phyloP scores from a whole-genome alignment of 208 protist species.

The Leishmania aethiopica region DNA sequence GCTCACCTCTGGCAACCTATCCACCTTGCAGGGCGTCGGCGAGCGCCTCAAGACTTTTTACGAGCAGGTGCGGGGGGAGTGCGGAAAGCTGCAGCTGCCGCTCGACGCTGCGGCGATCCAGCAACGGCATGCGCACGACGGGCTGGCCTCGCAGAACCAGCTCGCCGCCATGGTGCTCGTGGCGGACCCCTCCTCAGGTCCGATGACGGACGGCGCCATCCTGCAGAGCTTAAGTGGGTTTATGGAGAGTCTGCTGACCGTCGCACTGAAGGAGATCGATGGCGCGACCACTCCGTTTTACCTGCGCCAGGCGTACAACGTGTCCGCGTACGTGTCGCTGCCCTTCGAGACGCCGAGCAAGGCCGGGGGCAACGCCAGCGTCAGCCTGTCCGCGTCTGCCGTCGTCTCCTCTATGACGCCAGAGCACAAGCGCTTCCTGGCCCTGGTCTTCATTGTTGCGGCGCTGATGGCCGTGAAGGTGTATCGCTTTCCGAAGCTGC shows the following conservation, averaged over 20 bases:
- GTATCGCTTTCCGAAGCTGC: conserved; percentile 80
- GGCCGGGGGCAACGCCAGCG: background rate
- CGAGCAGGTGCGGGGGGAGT: conserved; percentile 65
- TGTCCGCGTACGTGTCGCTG: conserved; percentile 77
- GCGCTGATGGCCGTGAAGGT: conserved; percentile 88
- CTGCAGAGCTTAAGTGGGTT: conserved; percentile 80
- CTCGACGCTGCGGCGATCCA: conserved; percentile 77
- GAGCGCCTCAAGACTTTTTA: conserved; percentile 76
- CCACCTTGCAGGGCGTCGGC: conserved; percentile 44
- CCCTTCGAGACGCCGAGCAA: conserved; percentile 41
- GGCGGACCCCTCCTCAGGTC: conserved; percentile 52
- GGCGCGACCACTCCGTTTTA: conserved; percentile 78
- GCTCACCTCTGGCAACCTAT: conserved; percentile 45
- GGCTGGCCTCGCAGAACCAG: conserved; percentile 84
- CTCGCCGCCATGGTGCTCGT: conserved; percentile 80
- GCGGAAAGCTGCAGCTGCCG: conserved; percentile 61
- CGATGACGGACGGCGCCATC: conserved; percentile 44
- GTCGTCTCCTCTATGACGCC: conserved; percentile 18
- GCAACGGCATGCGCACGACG: conserved; percentile 80
- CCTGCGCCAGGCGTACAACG: conserved; percentile 76
- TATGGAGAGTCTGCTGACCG: conserved; percentile 76
- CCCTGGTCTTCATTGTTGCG: conserved; percentile 60
- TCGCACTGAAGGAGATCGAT: conserved; percentile 77
- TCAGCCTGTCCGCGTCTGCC: conserved; percentile 7
- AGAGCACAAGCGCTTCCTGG: conserved; percentile 75